Conservation (phyloP, 306 rosid species). For the Lotus japonicus region DNA sequence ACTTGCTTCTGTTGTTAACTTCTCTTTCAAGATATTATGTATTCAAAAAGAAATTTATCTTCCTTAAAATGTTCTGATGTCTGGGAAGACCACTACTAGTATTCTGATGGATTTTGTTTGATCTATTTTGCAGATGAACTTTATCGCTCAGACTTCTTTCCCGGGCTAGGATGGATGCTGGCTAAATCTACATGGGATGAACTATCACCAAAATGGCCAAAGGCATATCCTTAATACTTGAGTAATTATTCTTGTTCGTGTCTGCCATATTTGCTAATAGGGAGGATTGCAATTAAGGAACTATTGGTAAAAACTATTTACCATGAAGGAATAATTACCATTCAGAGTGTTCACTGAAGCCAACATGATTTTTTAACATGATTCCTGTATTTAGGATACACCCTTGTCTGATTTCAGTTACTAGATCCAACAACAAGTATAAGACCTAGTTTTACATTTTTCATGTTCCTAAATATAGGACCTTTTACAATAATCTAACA, state of each 20-base stretch:
- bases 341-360: not conserved
- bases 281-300: constrained; percentile 8
- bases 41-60: not conserved
- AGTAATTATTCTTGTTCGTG: constrained; percentile 16
- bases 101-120: constrained; percentile 14
- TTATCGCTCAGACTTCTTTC: constrained; percentile 95
- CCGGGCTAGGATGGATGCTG: constrained; percentile 98
- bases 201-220: constrained; percentile 99
- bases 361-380: not conserved
- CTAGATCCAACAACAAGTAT: no score
- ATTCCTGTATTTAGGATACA: not conserved
- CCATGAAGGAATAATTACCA: not conserved
- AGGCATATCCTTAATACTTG: constrained; percentile 85
- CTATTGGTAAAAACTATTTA: not conserved
- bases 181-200: constrained; percentile 84
- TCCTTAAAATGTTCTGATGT: not conserved
- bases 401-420: constrained; percentile 16
- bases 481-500: no score
- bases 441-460: no score
- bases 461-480: no score
- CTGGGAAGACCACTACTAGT: not conserved
- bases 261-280: not conserved
- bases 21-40: not conserved
- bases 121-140: constrained; percentile 63
- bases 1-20: not conserved